phyloP scores from a whole-genome alignment of 768 basidiomycete genomes.

The Myochromella boudieri region DNA sequence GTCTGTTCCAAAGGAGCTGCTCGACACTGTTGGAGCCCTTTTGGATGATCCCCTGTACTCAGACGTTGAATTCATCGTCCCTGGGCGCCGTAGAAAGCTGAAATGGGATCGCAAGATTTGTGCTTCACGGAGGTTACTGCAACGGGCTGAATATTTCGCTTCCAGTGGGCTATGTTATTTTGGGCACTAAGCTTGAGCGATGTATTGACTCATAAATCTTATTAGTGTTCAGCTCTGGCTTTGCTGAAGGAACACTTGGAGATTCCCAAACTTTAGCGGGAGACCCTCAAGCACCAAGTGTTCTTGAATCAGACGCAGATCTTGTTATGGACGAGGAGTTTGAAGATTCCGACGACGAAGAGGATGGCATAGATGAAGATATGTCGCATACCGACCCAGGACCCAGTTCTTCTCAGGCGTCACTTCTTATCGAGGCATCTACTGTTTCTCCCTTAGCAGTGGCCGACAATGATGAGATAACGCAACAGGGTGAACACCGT shows the following conservation, averaged over 20 bases:
- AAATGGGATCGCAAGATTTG: slow-evolving; percentile 51
- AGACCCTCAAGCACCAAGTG: slow-evolving; percentile 17
- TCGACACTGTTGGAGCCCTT: slow-evolving; percentile 72
- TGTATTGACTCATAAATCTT: neutral
- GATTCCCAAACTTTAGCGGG: slow-evolving; percentile 23
- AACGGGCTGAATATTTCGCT: slow-evolving; percentile 76
- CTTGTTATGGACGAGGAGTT: slow-evolving; percentile 42
- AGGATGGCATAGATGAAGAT: slow-evolving; percentile 26
- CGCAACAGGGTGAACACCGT: slow-evolving; percentile 13
- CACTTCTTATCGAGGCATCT: slow-evolving; percentile 7
- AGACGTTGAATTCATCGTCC: slow-evolving; percentile 80
- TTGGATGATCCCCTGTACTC: slow-evolving; percentile 84
- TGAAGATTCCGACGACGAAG: slow-evolving; percentile 52
- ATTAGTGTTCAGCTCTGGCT: slow-evolving; percentile 73
- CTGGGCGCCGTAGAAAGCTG: slow-evolving; percentile 37
- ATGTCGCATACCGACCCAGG: slow-evolving; percentile 25
- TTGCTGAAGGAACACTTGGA: slow-evolving; percentile 53
- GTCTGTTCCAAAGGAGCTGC: slow-evolving; percentile 61
- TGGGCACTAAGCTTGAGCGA: neutral
- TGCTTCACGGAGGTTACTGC: slow-evolving; percentile 66
- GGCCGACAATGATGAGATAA: slow-evolving; percentile 25
- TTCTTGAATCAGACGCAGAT: slow-evolving; percentile 25
- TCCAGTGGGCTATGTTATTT: slow-evolving; percentile 46
- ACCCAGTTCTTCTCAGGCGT: slow-evolving; percentile 5
- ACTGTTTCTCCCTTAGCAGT: slow-evolving; percentile 7